Conservation (phyloP, 352 stramenopile species). For the Pythium dissotocum region DNA sequence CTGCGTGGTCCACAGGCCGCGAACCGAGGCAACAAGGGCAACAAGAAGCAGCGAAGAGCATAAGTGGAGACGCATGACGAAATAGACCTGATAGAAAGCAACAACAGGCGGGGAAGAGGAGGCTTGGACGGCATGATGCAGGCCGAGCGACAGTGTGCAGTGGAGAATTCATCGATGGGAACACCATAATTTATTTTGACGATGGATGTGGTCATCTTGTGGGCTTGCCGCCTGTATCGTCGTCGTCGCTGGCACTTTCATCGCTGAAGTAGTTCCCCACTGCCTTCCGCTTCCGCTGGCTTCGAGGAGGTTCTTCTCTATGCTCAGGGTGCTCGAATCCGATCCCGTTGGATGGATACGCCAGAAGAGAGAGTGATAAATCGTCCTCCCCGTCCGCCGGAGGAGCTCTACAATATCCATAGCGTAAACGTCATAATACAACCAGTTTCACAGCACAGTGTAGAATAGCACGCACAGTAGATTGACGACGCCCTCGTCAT, state of each 20-base stretch:
- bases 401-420: constrained; percentile 39
- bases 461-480: constrained; percentile 53
- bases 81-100: constrained; percentile 12
- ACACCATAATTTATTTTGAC: constrained; percentile 36
- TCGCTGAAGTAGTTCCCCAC: constrained; percentile 73
- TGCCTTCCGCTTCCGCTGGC: constrained; percentile 35
- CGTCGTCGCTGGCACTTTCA: constrained; percentile 68
- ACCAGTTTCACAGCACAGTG: background rate
- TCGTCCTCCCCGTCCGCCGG: constrained; percentile 48
- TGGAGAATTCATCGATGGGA: constrained; percentile 8
- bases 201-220: constrained; percentile 12
- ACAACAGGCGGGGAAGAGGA: background rate
- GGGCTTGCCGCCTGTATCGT: constrained; percentile 16
- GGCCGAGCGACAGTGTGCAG: background rate
- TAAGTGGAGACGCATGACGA: constrained; percentile 1
- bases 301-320: constrained; percentile 8
- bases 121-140: background rate
- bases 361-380: constrained; percentile 67
- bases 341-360: constrained; percentile 43
- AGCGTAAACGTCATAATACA: background rate
- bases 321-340: background rate
- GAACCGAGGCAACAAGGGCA: constrained; percentile 27
- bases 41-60: constrained; percentile 67
- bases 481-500: constrained; percentile 59
- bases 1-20: constrained; percentile 34